Percentiles rank a stretch among this genome's conserved stretches.
phyloP scores from a whole-genome alignment of 2,329 filamentous ascomycete species.

The Monosporascus sp. region DNA sequence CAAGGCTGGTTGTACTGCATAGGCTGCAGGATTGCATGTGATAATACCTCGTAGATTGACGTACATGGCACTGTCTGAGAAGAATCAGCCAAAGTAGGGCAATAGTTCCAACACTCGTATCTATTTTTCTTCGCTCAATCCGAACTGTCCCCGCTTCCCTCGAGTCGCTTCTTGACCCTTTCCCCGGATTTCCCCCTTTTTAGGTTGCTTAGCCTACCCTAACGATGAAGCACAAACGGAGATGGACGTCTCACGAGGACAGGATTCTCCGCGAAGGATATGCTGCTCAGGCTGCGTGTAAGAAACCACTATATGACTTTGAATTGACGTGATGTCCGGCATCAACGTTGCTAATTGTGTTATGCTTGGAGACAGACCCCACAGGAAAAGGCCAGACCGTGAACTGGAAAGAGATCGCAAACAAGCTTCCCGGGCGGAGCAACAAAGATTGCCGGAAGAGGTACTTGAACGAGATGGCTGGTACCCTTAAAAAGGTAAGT shows the following conservation, averaged over 20 bases:
- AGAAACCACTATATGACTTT: neutral
- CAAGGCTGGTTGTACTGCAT: neutral
- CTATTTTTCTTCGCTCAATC: neutral
- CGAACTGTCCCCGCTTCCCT: neutral
- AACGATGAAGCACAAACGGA: constrained; percentile 1
- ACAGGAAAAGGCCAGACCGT: constrained; percentile 1
- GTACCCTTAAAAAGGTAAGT: constrained; percentile 1
- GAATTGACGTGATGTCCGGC: neutral
- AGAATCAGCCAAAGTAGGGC: neutral
- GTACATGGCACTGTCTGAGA: neutral
- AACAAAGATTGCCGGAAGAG: constrained; percentile 1
- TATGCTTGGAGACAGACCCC: neutral
- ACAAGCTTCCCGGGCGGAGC: neutral
- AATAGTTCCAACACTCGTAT: neutral
- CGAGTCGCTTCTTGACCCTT: neutral
- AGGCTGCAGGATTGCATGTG: neutral
- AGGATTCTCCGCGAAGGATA: constrained; percentile 1
- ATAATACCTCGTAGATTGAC: neutral
- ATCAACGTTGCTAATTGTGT: neutral
- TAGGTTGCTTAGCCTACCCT: neutral
- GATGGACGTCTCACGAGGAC: constrained; percentile 1
- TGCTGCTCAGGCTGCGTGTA: neutral
- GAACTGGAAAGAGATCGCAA: constrained; percentile 2
- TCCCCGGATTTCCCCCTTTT: neutral
- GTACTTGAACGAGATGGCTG: constrained; percentile 1